Evolutionary conservation across 1,139 yeast genomes (phyloP), one percentile per base, ranked within the genome.

Genomic region (Debaryomyces singareniensis): DNA sequence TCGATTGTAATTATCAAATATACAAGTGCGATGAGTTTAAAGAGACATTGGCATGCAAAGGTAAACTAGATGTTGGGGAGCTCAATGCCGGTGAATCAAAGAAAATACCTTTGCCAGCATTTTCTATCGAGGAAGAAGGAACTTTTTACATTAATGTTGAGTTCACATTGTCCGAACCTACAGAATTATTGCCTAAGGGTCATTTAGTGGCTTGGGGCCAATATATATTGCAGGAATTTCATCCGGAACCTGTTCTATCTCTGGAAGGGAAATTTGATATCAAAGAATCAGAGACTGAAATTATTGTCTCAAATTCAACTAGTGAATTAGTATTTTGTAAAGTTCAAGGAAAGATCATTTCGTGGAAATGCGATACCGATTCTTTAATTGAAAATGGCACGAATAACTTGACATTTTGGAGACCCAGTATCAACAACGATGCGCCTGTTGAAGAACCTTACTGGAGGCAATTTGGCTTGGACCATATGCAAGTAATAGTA

Each of bases 341-440:
- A n/a, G n/a, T n/a, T n/a, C n/a, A n/a, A n/a, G n/a, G n/a, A 9
- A 18, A 15, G 12, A 30, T 36, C 11, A 20, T 24, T 11, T 20
- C 28, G 5, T 35, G 39, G 39, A 16, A 23, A 12, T 26, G 20
- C n/a, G 31, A 29, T 13, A 31, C 27, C 1, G 24, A 28, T 16
- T 16, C 26, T 10, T 13, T 31, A 11, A 34, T 37, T 20, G 26
- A 16, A 1, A 24, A 30, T 5, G 36, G 33, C 13, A 24, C 15
- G 13, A 39, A 40, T 20, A 34, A 34, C 15, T 31, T 43, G 11
- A 39, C 42, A 1, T 47, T 55, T 34, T 58, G 56, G 58, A 42
- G 63, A 30, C 53, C 63, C 4, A 51, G 53, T 14, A 55, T 51
- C 13, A 58, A 55, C 35, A 57, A 57, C 29, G 62, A 56, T 34